phyloP scores from a whole-genome alignment of 257 asterid species.

The Asclepias syriaca region DNA sequence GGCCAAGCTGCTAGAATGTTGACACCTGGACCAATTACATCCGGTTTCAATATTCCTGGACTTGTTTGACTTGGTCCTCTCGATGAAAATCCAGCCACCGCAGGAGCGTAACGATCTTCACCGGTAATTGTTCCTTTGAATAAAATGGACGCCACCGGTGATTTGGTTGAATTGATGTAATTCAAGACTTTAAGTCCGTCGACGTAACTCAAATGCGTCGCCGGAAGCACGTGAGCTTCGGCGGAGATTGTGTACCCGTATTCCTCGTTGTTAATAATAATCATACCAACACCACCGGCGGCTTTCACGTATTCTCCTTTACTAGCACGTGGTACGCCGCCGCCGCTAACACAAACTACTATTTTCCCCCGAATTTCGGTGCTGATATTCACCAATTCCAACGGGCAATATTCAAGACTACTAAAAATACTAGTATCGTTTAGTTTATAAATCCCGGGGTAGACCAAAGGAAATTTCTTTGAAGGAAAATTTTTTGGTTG shows the following conservation, averaged over 20 bases:
- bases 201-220: conserved; percentile 6
- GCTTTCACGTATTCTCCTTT: conserved; percentile 4
- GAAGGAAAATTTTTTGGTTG: not conserved
- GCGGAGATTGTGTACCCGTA: not conserved
- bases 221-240: conserved; percentile 13
- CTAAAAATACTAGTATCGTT: not conserved
- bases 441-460: conserved; percentile 3
- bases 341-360: not conserved
- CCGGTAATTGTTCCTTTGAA: conserved; percentile 18
- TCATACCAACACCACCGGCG: conserved; percentile 19
- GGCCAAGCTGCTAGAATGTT: conserved; percentile 40
- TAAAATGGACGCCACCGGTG: conserved; percentile 7
- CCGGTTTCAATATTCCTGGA: conserved; percentile 59
- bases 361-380: conserved; percentile 9
- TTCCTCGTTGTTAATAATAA: not conserved
- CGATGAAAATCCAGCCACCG: conserved; percentile 19
- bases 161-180: conserved; percentile 7
- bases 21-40: conserved; percentile 54
- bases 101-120: not conserved
- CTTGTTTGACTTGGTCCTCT: conserved; percentile 35
- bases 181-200: conserved; percentile 3
- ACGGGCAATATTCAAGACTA: not conserved
- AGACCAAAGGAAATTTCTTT: not conserved
- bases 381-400: not conserved
- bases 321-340: not conserved